A percentile compares a stretch with the other conserved stretches of the same genome.
Evolutionary conservation across 148 eudicot species (phyloP).

Genomic region (Spergularia bocconei): DNA sequence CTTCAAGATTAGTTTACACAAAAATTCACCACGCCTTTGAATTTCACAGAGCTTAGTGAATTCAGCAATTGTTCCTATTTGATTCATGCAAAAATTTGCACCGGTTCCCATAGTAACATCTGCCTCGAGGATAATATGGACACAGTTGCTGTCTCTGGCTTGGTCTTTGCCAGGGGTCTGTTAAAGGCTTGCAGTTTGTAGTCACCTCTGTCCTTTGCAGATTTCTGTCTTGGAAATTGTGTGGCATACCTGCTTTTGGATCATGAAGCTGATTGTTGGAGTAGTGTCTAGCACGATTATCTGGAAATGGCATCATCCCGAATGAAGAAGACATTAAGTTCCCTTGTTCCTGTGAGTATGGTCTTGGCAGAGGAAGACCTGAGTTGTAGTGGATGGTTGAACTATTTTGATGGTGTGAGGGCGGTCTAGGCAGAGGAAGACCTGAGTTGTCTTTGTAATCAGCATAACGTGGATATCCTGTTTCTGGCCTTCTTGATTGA

Average conservation of each 20-base stretch:
- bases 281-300: too few relatives aligned
- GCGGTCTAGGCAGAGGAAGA: constrained; percentile 1
- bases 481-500: not conserved
- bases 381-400: not conserved
- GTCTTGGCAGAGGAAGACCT: not conserved
- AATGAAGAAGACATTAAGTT: not conserved
- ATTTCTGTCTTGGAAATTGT: constrained; percentile 10
- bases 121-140: constrained; percentile 28
- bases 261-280: too few relatives aligned
- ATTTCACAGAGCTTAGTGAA: not conserved
- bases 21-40: not conserved
- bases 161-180: not conserved
- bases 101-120: constrained; percentile 23
- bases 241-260: not conserved
- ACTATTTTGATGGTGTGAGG: not conserved
- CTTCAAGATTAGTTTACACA: not conserved
- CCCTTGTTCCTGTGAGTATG: not conserved
- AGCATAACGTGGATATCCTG: not conserved
- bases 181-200: constrained; percentile 2
- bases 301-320: not conserved
- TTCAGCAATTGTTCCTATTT: constrained; percentile 15
- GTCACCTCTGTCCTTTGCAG: constrained; percentile 7
- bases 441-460: constrained; percentile 4
- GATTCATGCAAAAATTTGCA: constrained; percentile 33
- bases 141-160: constrained; percentile 12